A percentile compares a stretch with the other conserved stretches of the same genome.
These are phyloP conservation scores for Pelargonium hybrid DNA, from an alignment of 441 rosid genomes.

Conservation along the genomic window DNA sequence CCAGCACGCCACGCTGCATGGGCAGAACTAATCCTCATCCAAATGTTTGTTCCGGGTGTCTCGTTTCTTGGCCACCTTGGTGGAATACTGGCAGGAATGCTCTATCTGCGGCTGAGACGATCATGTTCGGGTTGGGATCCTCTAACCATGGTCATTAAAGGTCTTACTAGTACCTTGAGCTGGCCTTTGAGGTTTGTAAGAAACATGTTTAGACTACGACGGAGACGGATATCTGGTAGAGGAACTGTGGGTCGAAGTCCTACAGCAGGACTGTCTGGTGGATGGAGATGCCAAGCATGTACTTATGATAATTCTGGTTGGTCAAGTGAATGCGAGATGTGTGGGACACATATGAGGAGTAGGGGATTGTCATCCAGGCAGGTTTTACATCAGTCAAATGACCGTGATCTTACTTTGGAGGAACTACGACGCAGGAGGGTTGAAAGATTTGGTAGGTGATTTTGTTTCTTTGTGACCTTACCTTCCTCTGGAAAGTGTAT, in stretches of 20 bases:
- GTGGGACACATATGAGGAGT: slow-evolving; percentile 46
- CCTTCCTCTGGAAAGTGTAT: neutral
- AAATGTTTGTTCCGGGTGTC: slow-evolving; percentile 71
- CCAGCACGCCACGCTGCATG: slow-evolving; percentile 79
- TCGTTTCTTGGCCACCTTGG: slow-evolving; percentile 92
- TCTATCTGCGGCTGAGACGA: slow-evolving; percentile 52
- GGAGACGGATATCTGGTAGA: slow-evolving; percentile 46
- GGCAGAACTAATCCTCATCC: slow-evolving; percentile 80
- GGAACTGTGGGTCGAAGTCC: slow-evolving; percentile 52
- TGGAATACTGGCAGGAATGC: slow-evolving; percentile 81
- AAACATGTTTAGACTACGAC: slow-evolving; percentile 26
- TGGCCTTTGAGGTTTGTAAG: slow-evolving; percentile 48
- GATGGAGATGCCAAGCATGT: slow-evolving; percentile 82
- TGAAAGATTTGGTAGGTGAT: slow-evolving; percentile 51
- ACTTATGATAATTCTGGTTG: slow-evolving; percentile 61
- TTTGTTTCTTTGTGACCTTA: neutral
- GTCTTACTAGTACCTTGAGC: slow-evolving; percentile 29
- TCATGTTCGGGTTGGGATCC: slow-evolving; percentile 46
- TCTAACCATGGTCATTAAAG: slow-evolving; percentile 32
- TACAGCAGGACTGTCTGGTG: slow-evolving; percentile 27
- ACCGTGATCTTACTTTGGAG: slow-evolving; percentile 37
- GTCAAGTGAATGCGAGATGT: slow-evolving; percentile 63
- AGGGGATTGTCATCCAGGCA: slow-evolving; percentile 22
- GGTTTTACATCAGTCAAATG: slow-evolving; percentile 17
- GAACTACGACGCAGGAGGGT: slow-evolving; percentile 70